A percentile compares a stretch with the other conserved stretches of the same genome.
These are phyloP conservation scores for Russula sp. DNA, from an alignment of 768 basidiomycete species.

Conservation along the genomic window DNA sequence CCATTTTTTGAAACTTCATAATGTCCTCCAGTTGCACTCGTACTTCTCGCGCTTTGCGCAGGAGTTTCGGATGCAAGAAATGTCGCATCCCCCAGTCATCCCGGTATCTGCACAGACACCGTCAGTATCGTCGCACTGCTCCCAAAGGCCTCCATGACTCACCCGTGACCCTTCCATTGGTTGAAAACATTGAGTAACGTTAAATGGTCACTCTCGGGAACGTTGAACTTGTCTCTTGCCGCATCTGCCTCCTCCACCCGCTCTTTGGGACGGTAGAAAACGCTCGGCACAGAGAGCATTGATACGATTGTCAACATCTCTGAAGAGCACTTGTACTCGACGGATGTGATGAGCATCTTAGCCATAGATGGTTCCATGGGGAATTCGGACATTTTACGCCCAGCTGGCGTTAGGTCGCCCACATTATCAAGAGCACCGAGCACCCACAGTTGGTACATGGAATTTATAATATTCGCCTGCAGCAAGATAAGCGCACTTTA, in stretches of 20 bases:
- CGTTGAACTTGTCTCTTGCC: slow-evolving; percentile 96
- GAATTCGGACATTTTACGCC: slow-evolving; percentile 98
- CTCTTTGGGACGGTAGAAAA: slow-evolving; percentile 97
- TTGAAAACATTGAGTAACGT: slow-evolving; percentile 95
- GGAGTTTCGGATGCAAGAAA: slow-evolving; percentile 93
- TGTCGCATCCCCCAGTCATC: slow-evolving; percentile 96
- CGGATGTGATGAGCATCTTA: slow-evolving; percentile 96
- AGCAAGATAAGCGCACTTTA: slow-evolving; percentile 9
- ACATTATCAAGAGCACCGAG: slow-evolving; percentile 96
- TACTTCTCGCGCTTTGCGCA: slow-evolving; percentile 94
- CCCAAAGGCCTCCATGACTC: slow-evolving; percentile 33
- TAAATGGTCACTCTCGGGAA: slow-evolving; percentile 96
- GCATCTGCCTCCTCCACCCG: slow-evolving; percentile 97
- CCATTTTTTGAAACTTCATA: slow-evolving; percentile 99
- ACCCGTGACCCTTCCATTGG: slow-evolving; percentile 98
- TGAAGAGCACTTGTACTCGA: slow-evolving; percentile 87
- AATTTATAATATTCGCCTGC: slow-evolving; percentile 94
- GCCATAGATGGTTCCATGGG: slow-evolving; percentile 99
- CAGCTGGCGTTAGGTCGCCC: slow-evolving; percentile 89
- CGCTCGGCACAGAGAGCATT: slow-evolving; percentile 97
- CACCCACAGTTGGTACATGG: slow-evolving; percentile 99
- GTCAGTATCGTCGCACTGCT: slow-evolving; percentile 1
- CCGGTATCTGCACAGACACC: slow-evolving; percentile 55
- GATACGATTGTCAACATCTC: slow-evolving; percentile 99
- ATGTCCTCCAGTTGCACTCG: slow-evolving; percentile 95